phyloP scores from a whole-genome alignment of 192 early-diverging fungal genomes.

The Coemansia sp. region DNA sequence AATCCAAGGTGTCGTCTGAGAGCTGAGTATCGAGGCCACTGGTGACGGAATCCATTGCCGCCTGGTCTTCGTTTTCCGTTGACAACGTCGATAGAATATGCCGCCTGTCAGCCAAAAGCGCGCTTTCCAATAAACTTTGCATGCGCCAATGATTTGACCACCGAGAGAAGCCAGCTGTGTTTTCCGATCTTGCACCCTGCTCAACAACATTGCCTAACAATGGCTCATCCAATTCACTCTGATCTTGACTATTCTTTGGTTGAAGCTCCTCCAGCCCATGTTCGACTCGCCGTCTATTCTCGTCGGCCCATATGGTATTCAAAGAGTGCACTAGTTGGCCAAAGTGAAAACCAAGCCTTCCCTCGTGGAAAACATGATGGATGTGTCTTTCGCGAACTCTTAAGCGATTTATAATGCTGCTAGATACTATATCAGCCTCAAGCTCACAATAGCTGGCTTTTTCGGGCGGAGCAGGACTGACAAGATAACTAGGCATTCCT shows the following conservation, averaged over 20 bases:
- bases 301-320: conserved; percentile 62
- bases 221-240: background rate
- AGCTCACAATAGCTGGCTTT: conserved; percentile 68
- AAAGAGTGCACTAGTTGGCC: conserved; percentile 64
- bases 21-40: no score
- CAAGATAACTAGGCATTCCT: conserved; percentile 35
- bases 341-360: conserved; percentile 1
- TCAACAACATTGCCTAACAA: background rate
- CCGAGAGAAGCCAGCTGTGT: background rate
- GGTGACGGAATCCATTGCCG: no score
- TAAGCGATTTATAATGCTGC: conserved; percentile 65
- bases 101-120: conserved; percentile 18
- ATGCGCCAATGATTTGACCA: conserved; percentile 46
- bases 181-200: no score
- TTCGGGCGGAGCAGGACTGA: conserved; percentile 30
- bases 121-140: conserved; percentile 39
- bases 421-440: conserved; percentile 66
- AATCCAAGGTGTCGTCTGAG: background rate
- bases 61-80: no score
- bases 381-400: conserved; percentile 49
- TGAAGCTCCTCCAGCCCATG: conserved; percentile 22
- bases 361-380: conserved; percentile 50
- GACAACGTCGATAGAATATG: background rate
- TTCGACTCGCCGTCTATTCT: conserved; percentile 45
- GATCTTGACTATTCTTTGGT: conserved; percentile 6